phyloP scores from a whole-genome alignment of 2,329 filamentous ascomycete genomes.

The Phyllosticta capitalensis region DNA sequence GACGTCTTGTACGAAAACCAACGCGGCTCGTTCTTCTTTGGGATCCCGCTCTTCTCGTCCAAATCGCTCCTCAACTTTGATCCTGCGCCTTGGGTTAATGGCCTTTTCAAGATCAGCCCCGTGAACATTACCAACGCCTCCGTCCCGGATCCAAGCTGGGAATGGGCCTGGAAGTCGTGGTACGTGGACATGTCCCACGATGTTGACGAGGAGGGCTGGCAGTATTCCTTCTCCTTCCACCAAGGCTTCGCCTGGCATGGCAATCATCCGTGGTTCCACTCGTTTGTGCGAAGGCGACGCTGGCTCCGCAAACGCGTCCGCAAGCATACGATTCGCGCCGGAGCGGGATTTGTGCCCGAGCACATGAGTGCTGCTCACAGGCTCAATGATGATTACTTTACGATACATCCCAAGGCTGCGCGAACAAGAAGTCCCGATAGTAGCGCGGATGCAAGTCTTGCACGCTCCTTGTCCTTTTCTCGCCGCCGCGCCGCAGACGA shows the following conservation, averaged over 20 bases:
- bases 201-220: conserved; percentile 87
- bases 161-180: conserved; percentile 70
- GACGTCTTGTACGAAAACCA: conserved; percentile 96
- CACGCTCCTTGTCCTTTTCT: background rate
- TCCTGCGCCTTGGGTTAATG: conserved; percentile 76
- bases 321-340: background rate
- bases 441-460: background rate
- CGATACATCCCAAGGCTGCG: conserved; percentile 46
- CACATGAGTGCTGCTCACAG: conserved; percentile 48
- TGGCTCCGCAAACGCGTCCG: conserved; percentile 51
- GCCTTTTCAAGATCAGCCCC: conserved; percentile 42
- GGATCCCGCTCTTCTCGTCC: conserved; percentile 78
- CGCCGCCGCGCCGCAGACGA: conserved; percentile 28
- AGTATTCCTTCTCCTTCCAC: conserved; percentile 82
- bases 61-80: conserved; percentile 80
- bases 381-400: conserved; percentile 71
- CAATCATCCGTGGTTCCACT: conserved; percentile 82
- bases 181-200: conserved; percentile 71
- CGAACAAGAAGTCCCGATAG: conserved; percentile 20
- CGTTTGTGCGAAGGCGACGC: conserved; percentile 79
- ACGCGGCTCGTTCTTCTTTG: conserved; percentile 80
- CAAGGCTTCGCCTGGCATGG: conserved; percentile 61
- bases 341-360: background rate
- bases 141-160: conserved; percentile 89
- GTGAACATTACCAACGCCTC: conserved; percentile 78